Evolutionary conservation across 164 flowering plant species (phyloP).

Genomic region (Vitis cinerea): DNA sequence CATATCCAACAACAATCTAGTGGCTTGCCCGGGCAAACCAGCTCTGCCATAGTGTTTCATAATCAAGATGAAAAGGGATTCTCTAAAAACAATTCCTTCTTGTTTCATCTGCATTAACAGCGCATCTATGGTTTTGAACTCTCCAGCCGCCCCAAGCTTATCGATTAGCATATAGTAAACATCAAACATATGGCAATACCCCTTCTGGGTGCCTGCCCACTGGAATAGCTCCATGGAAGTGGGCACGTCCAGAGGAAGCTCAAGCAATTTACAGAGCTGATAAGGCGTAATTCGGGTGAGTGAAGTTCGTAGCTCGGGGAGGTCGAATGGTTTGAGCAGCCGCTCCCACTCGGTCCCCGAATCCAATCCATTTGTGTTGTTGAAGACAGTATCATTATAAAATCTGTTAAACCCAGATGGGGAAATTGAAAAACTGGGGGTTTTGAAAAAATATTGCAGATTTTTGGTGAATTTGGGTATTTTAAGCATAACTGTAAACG

Average conservation of each 20-base stretch:
- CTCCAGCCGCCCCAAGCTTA: conserved; percentile 62
- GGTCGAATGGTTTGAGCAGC: conserved; percentile 77
- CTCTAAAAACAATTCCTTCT: conserved; percentile 66
- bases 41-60: conserved; percentile 82
- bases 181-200: conserved; percentile 71
- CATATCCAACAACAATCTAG: conserved; percentile 74
- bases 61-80: conserved; percentile 66
- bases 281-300: conserved; percentile 58
- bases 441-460: conserved; percentile 11
- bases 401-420: conserved; percentile 14
- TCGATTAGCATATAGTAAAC: conserved; percentile 66
- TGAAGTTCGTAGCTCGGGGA: conserved; percentile 63
- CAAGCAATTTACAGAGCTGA: conserved; percentile 68
- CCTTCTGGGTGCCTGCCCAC: conserved; percentile 64
- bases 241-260: conserved; percentile 72
- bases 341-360: conserved; percentile 77
- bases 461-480: conserved; percentile 22
- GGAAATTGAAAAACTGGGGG: conserved; percentile 8
- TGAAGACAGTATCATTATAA: neutral
- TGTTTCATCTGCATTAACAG: conserved; percentile 78
- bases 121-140: conserved; percentile 58
- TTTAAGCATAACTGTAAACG: conserved; percentile 30
- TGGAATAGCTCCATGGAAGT: conserved; percentile 67
- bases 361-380: conserved; percentile 17
- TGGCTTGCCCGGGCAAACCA: conserved; percentile 77